phyloP scores from a whole-genome alignment of 805 yeast genomes.

The Starmerella apicola region DNA sequence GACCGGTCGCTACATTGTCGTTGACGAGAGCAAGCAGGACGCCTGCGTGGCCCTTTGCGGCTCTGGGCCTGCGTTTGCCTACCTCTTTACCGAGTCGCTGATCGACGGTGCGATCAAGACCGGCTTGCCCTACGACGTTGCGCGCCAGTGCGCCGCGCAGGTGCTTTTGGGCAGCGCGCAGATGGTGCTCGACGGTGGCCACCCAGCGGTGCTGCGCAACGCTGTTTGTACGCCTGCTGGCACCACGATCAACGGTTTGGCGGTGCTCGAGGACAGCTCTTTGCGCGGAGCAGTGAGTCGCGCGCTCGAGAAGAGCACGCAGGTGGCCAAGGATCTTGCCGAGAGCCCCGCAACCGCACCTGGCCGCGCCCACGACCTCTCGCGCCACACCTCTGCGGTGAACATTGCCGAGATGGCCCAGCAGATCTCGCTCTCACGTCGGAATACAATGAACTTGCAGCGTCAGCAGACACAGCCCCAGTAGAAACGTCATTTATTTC shows the following conservation, averaged over 20 bases:
- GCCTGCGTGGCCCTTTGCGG: conserved; percentile 93
- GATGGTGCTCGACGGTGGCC: conserved; percentile 76
- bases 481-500: too few relatives aligned
- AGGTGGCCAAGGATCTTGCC: conserved; percentile 38
- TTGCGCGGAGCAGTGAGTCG: conserved; percentile 77
- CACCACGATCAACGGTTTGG: conserved; percentile 88
- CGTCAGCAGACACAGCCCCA: conserved; percentile 19
- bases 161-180: conserved; percentile 88
- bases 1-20: conserved; percentile 31
- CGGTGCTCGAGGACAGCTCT: conserved; percentile 84
- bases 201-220: conserved; percentile 79
- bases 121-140: conserved; percentile 82
- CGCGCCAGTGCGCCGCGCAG: conserved; percentile 79
- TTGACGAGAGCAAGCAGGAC: conserved; percentile 80
- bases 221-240: conserved; percentile 97
- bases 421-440: conserved; percentile 22
- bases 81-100: conserved; percentile 79
- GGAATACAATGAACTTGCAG: conserved; percentile 19
- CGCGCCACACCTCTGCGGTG: conserved; percentile 18
- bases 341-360: conserved; percentile 10
- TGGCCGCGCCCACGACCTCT: conserved; percentile 16
- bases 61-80: conserved; percentile 90
- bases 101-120: conserved; percentile 88
- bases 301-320: conserved; percentile 87
- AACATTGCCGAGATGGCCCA: conserved; percentile 23